Base-by-base conservation (phyloP, 768 basidiomycete genomes). In the Rhizopogon vesiculosus region DNA sequence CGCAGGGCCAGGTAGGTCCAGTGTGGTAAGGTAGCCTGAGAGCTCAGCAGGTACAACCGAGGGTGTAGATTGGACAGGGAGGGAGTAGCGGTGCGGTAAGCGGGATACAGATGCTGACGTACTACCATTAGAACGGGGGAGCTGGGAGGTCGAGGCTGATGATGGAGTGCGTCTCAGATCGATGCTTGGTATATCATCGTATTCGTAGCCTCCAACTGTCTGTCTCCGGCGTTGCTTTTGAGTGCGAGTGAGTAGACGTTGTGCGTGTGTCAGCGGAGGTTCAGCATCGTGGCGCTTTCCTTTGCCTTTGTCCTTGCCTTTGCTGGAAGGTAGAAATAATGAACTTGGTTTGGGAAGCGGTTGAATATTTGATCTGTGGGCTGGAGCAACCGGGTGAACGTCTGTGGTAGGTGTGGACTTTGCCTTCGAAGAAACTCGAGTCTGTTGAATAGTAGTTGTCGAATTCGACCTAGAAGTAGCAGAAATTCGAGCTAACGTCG, bases 121-220 rank as follows among this genome's bases (percentile, higher is more conserved):
- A 13, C 35, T 38, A 15, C 31, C 46, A 35, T 13, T 48, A 6
- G 55, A 13, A 1, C 25, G 54, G 15, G 38, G 35, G 15, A 19
- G 13, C 13, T 9, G 29, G 10, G 55, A 45, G 9, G n/a, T 44
- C 0, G 61, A 54, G 2, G 42, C 8, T 7, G 63, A 60, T 18
- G 65, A 61, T 0, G 65, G 61, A n/a, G 59, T 40, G 7, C 60
- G 40, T 16, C 59, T 58, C 13, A 69, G 61, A 43, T 71, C 64
- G 13, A 71, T 4, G 45, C 61, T 61, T 3, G 66, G 68, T 1
- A 64, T 59, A 5, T 35, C 25, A 7, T n/a, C 46, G n/a, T 1
- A 35, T 8, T 9, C 45, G 31, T 54, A 50, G 4, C 49, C 52
- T 25, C 42, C 42, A 16, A 61, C 56, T 8, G 61, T 60, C 35